Percentiles rank a stretch among this genome's conserved stretches.
Conservation (phyloP, 257 asterid species). For the Thymus mandschuricus region DNA sequence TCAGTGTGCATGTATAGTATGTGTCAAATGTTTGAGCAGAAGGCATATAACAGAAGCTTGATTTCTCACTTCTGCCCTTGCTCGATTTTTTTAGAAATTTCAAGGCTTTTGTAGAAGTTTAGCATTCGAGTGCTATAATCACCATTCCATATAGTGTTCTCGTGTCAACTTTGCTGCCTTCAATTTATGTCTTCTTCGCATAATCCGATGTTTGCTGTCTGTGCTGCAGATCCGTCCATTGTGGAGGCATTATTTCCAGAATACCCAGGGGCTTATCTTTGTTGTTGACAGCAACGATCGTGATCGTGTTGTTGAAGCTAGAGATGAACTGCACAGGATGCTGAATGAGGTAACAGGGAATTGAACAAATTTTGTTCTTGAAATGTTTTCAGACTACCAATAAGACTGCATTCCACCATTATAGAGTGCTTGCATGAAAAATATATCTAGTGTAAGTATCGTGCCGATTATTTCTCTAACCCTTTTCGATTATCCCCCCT, state of each 20-base stretch:
- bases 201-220: slow-evolving; percentile 17
- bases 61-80: not conserved
- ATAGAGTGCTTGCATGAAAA: not conserved
- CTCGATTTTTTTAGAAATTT: not conserved
- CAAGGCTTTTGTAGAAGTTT: not conserved
- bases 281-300: slow-evolving; percentile 60
- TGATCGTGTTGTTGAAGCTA: slow-evolving; percentile 57
- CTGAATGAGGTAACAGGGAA: slow-evolving; percentile 45
- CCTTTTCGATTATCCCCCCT: not conserved
- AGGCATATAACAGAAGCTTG: slow-evolving; percentile 3
- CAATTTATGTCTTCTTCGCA: slow-evolving; percentile 11
- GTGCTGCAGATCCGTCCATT: slow-evolving; percentile 52
- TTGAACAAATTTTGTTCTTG: slow-evolving; percentile 3
- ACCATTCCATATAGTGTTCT: not conserved
- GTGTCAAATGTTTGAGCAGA: slow-evolving; percentile 21
- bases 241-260: slow-evolving; percentile 61
- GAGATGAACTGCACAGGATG: slow-evolving; percentile 58
- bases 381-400: not conserved
- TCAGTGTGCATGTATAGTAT: not conserved
- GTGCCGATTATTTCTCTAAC: not conserved
- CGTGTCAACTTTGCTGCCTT: slow-evolving; percentile 12
- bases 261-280: slow-evolving; percentile 58
- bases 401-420: too few relatives aligned
- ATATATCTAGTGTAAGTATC: not conserved
- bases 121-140: not conserved